These are phyloP conservation scores for Ophiostoma quercus DNA, from an alignment of 2,329 filamentous ascomycete genomes.

Conservation along the genomic window DNA sequence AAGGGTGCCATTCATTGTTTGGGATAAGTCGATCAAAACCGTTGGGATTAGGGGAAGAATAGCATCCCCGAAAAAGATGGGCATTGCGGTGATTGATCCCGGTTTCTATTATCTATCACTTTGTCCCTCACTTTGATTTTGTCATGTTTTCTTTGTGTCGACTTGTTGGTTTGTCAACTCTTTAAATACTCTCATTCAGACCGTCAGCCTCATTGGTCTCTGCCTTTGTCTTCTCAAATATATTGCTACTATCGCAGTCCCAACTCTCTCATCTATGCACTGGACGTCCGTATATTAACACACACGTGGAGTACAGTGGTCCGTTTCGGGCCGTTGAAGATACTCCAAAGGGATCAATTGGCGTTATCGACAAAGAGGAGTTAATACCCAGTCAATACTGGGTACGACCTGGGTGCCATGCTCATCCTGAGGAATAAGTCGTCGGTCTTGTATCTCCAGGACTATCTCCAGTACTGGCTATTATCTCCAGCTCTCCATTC, in stretches of 20 bases:
- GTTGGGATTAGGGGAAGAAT: background rate
- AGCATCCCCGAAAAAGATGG: background rate
- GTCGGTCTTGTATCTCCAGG: background rate
- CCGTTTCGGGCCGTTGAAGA: slow-evolving; percentile 9
- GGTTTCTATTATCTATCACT: background rate
- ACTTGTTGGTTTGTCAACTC: background rate
- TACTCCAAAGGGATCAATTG: background rate
- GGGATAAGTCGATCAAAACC: background rate
- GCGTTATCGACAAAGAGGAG: background rate
- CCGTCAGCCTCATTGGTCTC: background rate
- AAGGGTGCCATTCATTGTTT: background rate
- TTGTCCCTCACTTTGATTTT: background rate
- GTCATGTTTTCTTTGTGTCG: background rate
- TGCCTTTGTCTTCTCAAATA: background rate
- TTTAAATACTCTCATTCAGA: background rate
- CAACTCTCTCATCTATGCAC: background rate
- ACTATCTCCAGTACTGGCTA: background rate
- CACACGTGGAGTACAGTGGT: background rate
- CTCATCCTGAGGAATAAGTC: background rate
- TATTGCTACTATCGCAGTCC: background rate
- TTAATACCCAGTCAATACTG: background rate
- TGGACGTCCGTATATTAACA: background rate
- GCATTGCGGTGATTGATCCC: too few species aligned
- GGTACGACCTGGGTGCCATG: background rate
- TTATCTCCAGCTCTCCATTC: slow-evolving; percentile 1